Base-by-base conservation (phyloP, 1,139 yeast species). In the Lipomyces yarrowii region DNA sequence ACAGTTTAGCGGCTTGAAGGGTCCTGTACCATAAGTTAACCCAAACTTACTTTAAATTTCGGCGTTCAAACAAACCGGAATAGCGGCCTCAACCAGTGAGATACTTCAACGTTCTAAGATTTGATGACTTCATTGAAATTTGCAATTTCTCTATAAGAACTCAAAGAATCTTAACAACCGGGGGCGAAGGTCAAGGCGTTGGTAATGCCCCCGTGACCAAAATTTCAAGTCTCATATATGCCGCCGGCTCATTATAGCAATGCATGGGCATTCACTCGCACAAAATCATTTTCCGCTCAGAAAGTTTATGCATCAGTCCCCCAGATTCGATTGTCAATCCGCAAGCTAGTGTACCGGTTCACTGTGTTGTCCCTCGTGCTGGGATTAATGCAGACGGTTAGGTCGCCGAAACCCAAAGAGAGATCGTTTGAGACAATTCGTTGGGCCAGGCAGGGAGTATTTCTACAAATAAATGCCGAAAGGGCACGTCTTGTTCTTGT, bases 261-360 rank as follows among this genome's bases (percentile, higher is more conserved):
- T 6, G 48, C 48, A 42, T 42, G 48, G 48, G 8, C 48, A 42
- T 18, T 42, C 11, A 42, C 48, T 18, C 48, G 21, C n/a, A 18
- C 21, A 21, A 42, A 18, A 42, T 15, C 21, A 42, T 42, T 42
- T 15, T 42, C 48, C 6, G 48, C 48, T 6, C 48, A 52, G 26
- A 18, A 15, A 32, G 35, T 15, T 32, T 32, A 15, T 26, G 56
- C 11, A 32, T 15, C 33, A 13, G 35, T 32, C n/a, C 37, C 42
- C 4, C 18, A 26, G 30, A 35, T 62, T 33, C 51, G 46, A 65
- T 35, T 23, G 26, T 56, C 60, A 21, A 46, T 63, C 13, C 62
- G 56, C 32, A 63, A 56, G n/a, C 52, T 63, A 21, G 62, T 59
- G 51, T 56, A 59, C 35, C 42, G 56, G n/a, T 56, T 63, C 30